These are phyloP conservation scores for Fusarium brachygibbosum DNA, from an alignment of 2,329 filamentous ascomycete genomes.

Conservation along the genomic window DNA sequence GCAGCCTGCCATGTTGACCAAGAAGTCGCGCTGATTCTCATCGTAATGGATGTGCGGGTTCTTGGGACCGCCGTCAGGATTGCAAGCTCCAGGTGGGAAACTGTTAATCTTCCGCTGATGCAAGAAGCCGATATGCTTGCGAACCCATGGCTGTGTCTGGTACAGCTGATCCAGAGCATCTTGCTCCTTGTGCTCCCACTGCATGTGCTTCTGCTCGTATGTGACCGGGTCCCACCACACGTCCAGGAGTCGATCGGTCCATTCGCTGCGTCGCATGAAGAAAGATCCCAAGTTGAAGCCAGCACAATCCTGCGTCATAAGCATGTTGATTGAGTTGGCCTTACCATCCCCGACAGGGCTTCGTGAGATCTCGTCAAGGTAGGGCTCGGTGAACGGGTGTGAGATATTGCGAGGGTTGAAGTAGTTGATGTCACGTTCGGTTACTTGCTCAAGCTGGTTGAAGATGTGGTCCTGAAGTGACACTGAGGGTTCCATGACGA, in stretches of 20 bases:
- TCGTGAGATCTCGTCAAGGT: constrained; percentile 80
- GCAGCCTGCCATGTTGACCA: constrained; percentile 99
- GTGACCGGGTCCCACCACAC: constrained; percentile 98
- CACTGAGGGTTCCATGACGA: constrained; percentile 95
- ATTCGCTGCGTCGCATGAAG: constrained; percentile 86
- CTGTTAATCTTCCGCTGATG: constrained; percentile 94
- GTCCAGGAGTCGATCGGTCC: constrained; percentile 92
- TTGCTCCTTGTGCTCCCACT: constrained; percentile 99
- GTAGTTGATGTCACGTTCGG: constrained; percentile 95
- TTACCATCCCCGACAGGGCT: constrained; percentile 84
- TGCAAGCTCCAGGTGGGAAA: constrained; percentile 91
- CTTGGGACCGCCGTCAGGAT: constrained; percentile 73
- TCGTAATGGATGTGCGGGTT: constrained; percentile 88
- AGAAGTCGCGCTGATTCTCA: constrained; percentile 86
- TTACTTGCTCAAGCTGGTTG: constrained; percentile 77
- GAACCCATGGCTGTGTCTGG: constrained; percentile 90
- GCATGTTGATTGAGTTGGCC: constrained; percentile 83
- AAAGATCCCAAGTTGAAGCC: constrained; percentile 98
- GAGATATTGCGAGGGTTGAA: constrained; percentile 96
- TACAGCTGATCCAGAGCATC: constrained; percentile 95
- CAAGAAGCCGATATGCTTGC: constrained; percentile 88
- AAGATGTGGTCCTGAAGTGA: constrained; percentile 94
- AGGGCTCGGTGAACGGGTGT: constrained; percentile 80
- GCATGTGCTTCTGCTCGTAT: constrained; percentile 99
- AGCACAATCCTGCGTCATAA: constrained; percentile 92